A percentile compares a stretch with the other conserved stretches of the same genome.
Conservation (phyloP, 2,329 filamentous ascomycete species). For the Sclerotinia borealis region DNA sequence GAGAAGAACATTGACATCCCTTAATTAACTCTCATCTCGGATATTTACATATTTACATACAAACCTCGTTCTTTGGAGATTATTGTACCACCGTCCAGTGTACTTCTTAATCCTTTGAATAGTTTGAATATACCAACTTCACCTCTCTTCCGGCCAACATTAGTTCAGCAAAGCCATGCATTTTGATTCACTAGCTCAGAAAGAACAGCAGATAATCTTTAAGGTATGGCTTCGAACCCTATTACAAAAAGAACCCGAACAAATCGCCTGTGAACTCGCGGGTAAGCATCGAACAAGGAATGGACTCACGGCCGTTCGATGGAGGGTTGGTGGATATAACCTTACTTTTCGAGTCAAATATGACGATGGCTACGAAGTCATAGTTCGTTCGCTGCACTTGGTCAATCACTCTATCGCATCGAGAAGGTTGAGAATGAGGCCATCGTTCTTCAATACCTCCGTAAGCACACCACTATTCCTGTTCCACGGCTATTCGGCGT, state of each 20-base stretch:
- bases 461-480: slow-evolving; percentile 23
- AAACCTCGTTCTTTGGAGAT: neutral
- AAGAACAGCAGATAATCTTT: neutral
- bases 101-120: neutral
- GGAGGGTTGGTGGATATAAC: neutral
- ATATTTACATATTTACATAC: too few species aligned
- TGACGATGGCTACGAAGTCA: neutral
- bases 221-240: neutral
- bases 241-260: neutral
- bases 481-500: slow-evolving; percentile 17
- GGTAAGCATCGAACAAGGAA: neutral
- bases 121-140: neutral
- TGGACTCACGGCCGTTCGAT: neutral
- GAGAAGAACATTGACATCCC: neutral
- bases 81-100: neutral
- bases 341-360: neutral
- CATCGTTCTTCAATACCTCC: slow-evolving; percentile 24
- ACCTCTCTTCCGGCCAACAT: neutral
- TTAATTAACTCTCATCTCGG: too few species aligned
- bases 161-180: neutral
- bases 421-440: slow-evolving; percentile 29
- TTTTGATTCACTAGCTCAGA: neutral
- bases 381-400: slow-evolving; percentile 24
- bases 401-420: slow-evolving; percentile 28
- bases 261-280: neutral